Evolutionary conservation across 441 rosid genomes (phyloP).

Genomic region (Macaranga tanarius): DNA sequence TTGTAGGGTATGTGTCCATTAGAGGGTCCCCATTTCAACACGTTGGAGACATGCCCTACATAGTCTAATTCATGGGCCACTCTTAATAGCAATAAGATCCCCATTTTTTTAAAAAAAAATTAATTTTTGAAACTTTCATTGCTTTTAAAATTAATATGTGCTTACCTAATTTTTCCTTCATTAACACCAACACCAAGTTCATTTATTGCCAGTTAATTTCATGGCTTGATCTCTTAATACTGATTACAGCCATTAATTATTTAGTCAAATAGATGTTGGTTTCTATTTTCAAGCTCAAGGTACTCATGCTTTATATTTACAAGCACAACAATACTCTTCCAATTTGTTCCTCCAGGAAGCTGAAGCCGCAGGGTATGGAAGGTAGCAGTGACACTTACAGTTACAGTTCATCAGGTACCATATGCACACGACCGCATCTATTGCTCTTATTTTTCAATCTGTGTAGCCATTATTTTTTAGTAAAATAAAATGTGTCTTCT

Average conservation of each 20-base stretch:
- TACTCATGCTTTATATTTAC: too few relatives aligned
- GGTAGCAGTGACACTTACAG: slow-evolving; percentile 12
- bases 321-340: not conserved
- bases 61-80: not conserved
- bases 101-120: too few relatives aligned
- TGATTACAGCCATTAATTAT: too few relatives aligned
- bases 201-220: slow-evolving; percentile 5
- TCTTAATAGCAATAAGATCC: not conserved
- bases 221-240: not conserved
- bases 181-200: not conserved
- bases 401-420: slow-evolving; percentile 11
- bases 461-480: too few relatives aligned
- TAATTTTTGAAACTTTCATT: not conserved
- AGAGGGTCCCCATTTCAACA: not conserved
- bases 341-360: slow-evolving; percentile 7
- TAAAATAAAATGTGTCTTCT: too few relatives aligned
- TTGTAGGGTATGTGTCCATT: slow-evolving; percentile 1
- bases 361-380: slow-evolving; percentile 10
- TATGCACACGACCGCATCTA: too few relatives aligned
- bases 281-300: too few relatives aligned
- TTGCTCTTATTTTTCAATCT: too few relatives aligned
- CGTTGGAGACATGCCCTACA: slow-evolving; percentile 9
- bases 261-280: too few relatives aligned
- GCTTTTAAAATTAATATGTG: not conserved
- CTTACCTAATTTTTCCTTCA: not conserved